phyloP scores from a whole-genome alignment of 805 yeast species.

The Starmerella asiatica region DNA sequence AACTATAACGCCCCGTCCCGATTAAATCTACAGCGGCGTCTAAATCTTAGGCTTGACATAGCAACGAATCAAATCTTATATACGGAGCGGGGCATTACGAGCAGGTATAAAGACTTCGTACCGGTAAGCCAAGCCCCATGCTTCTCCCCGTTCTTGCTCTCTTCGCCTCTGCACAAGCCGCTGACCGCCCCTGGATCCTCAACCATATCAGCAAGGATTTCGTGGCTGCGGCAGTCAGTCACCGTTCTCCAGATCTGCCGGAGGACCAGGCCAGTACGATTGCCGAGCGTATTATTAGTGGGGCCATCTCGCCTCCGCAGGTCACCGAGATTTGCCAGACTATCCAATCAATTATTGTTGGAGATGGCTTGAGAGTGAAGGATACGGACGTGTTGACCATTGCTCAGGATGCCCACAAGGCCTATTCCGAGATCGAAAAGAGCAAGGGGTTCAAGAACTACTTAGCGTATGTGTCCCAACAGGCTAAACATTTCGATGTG shows the following conservation, averaged over 20 bases:
- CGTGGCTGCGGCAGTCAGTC: conserved; percentile 3
- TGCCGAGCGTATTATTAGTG: conserved; percentile 11
- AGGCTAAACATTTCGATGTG: conserved; percentile 10
- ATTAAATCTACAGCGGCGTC: too few relatives aligned
- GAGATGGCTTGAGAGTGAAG: conserved; percentile 7
- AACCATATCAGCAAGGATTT: conserved; percentile 6
- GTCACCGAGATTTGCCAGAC: conserved; percentile 7
- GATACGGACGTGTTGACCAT: conserved; percentile 2
- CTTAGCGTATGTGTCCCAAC: conserved; percentile 8
- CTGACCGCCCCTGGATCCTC: conserved; percentile 15
- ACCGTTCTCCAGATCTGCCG: conserved; percentile 7
- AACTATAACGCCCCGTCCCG: too few relatives aligned
- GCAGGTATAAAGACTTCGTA: too few relatives aligned
- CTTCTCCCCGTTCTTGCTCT: too few relatives aligned
- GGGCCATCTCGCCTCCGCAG: conserved; percentile 17
- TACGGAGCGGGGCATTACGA: too few relatives aligned
- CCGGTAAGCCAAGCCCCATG: too few relatives aligned
- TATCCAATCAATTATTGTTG: conserved; percentile 1
- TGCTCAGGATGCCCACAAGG: conserved; percentile 10
- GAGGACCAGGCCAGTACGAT: conserved; percentile 11
- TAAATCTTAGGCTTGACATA: too few relatives aligned
- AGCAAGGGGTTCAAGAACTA: conserved; percentile 13
- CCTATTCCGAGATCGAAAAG: conserved; percentile 9
- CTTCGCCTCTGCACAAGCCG: too few relatives aligned
- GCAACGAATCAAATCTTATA: too few relatives aligned